Percentiles rank a stretch among this genome's conserved stretches.
phyloP scores from a whole-genome alignment of 495 filamentous ascomycete genomes.

The Aspergillus conjunctus region DNA sequence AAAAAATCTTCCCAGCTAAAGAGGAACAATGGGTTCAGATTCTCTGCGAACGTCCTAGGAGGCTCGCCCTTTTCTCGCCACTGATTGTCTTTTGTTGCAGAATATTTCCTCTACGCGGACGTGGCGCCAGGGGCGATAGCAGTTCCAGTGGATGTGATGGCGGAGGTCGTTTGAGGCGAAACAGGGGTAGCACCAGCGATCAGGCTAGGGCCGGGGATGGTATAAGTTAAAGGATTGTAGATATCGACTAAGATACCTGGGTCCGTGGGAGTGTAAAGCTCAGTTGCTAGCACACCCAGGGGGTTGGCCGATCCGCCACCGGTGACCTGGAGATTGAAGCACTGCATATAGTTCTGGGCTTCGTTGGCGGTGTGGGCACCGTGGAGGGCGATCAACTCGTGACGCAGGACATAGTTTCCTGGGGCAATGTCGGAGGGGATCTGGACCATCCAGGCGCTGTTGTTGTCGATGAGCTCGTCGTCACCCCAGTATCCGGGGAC shows the following conservation, averaged over 20 bases:
- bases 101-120: neutral
- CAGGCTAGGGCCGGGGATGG: slow-evolving; percentile 48
- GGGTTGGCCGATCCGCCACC: slow-evolving; percentile 54
- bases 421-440: slow-evolving; percentile 61
- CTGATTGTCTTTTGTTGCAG: neutral
- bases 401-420: slow-evolving; percentile 71
- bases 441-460: slow-evolving; percentile 63
- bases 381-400: slow-evolving; percentile 73
- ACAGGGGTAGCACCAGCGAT: slow-evolving; percentile 30
- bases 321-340: slow-evolving; percentile 66
- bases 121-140: slow-evolving; percentile 1
- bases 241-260: slow-evolving; percentile 62
- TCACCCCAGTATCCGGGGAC: slow-evolving; percentile 59
- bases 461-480: slow-evolving; percentile 61
- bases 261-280: slow-evolving; percentile 56
- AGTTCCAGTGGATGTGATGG: slow-evolving; percentile 29
- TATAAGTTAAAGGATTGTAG: slow-evolving; percentile 50
- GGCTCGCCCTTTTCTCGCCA: neutral
- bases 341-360: slow-evolving; percentile 71
- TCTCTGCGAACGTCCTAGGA: too few relatives aligned
- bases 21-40: too few relatives aligned
- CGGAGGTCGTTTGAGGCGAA: slow-evolving; percentile 23
- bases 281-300: slow-evolving; percentile 57
- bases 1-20: too few relatives aligned
- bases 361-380: slow-evolving; percentile 51